A percentile compares a stretch with the other conserved stretches of the same genome.
These are phyloP conservation scores for Monosporozyma solicola DNA, from an alignment of 805 yeast species.

Conservation along the genomic window DNA sequence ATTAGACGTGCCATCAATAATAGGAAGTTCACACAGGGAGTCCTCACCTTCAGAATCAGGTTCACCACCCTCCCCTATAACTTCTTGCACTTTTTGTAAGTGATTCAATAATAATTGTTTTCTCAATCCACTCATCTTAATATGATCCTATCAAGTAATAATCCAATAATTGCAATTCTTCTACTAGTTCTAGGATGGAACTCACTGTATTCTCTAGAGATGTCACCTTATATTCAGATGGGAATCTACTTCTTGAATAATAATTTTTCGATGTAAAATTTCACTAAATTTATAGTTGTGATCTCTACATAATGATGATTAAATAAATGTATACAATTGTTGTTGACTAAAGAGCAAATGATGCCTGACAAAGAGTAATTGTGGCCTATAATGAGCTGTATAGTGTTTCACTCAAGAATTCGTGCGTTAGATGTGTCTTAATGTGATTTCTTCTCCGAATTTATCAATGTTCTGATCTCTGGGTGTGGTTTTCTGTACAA, in stretches of 20 bases:
- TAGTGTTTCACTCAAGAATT: too few species aligned
- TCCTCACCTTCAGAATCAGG: conserved; percentile 4
- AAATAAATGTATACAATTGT: neutral
- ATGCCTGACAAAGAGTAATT: neutral
- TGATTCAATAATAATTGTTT: conserved; percentile 11
- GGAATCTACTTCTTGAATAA: neutral
- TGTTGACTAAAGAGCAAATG: neutral
- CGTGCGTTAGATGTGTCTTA: neutral
- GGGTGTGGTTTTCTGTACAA: conserved; percentile 8
- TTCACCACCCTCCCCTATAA: neutral
- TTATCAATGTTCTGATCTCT: neutral
- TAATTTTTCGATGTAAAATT: neutral
- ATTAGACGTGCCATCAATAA: neutral
- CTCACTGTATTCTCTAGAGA: neutral
- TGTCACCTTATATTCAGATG: neutral
- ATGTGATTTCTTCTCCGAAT: neutral
- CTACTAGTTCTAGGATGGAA: neutral
- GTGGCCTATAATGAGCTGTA: neutral
- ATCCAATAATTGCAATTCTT: neutral
- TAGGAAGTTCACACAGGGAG: neutral
- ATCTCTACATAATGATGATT: neutral
- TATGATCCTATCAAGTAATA: neutral
- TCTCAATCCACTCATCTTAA: conserved; percentile 16
- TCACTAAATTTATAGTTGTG: neutral
- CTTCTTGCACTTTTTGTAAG: conserved; percentile 5